phyloP scores from a whole-genome alignment of 352 stramenopile genomes.

The Globisporangium cylindrosporum region DNA sequence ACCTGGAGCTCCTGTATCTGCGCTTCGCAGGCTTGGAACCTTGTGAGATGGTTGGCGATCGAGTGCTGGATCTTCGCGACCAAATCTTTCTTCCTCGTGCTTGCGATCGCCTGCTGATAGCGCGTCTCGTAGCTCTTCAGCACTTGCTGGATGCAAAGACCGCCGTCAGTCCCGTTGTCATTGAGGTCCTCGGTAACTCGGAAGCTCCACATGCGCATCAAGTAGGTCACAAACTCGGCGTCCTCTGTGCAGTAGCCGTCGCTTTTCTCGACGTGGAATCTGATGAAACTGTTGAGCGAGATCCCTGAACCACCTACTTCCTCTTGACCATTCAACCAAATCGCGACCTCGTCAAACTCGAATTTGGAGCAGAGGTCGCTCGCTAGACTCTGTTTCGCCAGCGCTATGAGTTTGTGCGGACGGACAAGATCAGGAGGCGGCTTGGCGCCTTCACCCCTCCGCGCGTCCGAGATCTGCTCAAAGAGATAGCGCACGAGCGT shows the following conservation, averaged over 20 bases:
- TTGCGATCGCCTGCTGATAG: conserved; percentile 20
- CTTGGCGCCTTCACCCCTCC: conserved; percentile 34
- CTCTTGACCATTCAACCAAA: conserved; percentile 23
- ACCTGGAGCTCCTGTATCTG: conserved; percentile 12
- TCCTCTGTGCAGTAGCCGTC: conserved; percentile 48
- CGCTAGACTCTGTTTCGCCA: conserved; percentile 46
- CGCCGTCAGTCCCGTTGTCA: background rate
- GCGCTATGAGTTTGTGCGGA: conserved; percentile 39
- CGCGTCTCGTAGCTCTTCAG: conserved; percentile 30
- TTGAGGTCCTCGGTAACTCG: conserved; percentile 15
- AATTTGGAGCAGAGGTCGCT: conserved; percentile 30
- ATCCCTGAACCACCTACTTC: conserved; percentile 12
- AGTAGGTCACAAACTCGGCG: conserved; percentile 54
- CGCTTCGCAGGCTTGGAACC: background rate
- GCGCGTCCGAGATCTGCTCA: conserved; percentile 48
- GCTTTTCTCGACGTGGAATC: conserved; percentile 48
- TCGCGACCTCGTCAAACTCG: conserved; percentile 30
- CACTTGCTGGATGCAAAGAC: conserved; percentile 16
- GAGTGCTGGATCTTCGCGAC: conserved; percentile 37
- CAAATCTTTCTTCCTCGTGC: conserved; percentile 25
- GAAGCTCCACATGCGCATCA: conserved; percentile 64
- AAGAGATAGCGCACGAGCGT: conserved; percentile 47
- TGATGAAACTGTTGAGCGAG: conserved; percentile 35
- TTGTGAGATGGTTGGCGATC: conserved; percentile 13
- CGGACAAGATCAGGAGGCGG: conserved; percentile 49